Percentiles rank a stretch among this genome's conserved stretches.
Evolutionary conservation across 2,329 filamentous ascomycete species (phyloP).

Genomic region (Didymella sp.): DNA sequence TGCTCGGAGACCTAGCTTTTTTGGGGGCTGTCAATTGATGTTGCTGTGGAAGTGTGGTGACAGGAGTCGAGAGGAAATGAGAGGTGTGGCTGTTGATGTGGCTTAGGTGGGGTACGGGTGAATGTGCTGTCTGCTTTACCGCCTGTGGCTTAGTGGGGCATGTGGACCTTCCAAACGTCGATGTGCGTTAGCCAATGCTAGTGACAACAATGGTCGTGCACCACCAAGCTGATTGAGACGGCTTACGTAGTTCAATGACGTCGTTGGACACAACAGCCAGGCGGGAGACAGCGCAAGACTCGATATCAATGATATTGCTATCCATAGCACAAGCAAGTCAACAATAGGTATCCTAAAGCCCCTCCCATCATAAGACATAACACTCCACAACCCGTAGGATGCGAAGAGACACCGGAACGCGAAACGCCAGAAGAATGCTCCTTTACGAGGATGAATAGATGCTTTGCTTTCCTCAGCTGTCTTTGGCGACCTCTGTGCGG

Average conservation of each 20-base stretch:
- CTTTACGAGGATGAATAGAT: neutral
- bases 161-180: conserved; percentile 5
- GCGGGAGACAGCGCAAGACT: neutral
- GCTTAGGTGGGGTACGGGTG: conserved; percentile 31
- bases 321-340: neutral
- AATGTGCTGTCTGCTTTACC: conserved; percentile 29
- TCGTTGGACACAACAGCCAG: neutral
- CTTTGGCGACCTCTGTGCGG: conserved; percentile 38
- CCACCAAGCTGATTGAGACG: neutral
- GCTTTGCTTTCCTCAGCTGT: conserved; percentile 12
- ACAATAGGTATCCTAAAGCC: neutral
- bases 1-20: neutral
- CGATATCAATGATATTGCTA: neutral
- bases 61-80: neutral
- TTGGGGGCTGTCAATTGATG: neutral
- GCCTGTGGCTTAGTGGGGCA: conserved; percentile 19
- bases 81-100: conserved; percentile 15
- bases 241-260: conserved; percentile 6
- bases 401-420: conserved; percentile 17
- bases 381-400: conserved; percentile 18
- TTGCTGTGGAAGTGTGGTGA: neutral
- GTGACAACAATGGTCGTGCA: neutral
- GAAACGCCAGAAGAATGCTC: conserved; percentile 23
- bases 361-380: conserved; percentile 25
- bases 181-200: conserved; percentile 8